Conservation (phyloP, 805 yeast species). For the Suhomyces prunicola region DNA sequence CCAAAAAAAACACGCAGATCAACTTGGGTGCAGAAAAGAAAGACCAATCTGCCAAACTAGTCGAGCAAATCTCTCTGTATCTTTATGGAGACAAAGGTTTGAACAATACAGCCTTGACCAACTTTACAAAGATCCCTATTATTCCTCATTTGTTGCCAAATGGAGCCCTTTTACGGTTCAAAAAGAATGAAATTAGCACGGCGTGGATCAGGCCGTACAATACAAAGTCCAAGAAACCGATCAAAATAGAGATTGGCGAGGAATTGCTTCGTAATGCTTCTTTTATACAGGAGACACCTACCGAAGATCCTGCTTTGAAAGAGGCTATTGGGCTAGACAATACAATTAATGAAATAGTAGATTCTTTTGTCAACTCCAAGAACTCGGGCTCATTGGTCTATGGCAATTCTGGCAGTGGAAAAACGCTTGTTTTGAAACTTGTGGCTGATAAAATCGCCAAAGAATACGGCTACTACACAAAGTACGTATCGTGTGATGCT, state of each 20-base stretch:
- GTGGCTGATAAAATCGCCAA: conserved; percentile 35
- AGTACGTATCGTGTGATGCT: conserved; percentile 51
- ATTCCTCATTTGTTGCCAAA: conserved; percentile 46
- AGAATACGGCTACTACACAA: conserved; percentile 43
- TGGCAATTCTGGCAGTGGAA: conserved; percentile 84
- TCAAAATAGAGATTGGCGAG: conserved; percentile 48
- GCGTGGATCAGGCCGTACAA: conserved; percentile 42
- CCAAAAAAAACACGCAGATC: conserved; percentile 28
- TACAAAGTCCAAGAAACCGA: conserved; percentile 24
- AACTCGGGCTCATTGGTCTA: conserved; percentile 58
- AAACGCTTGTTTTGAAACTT: conserved; percentile 51
- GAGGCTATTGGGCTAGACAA: conserved; percentile 58
- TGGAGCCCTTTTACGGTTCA: conserved; percentile 60
- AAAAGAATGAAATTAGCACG: conserved; percentile 38
- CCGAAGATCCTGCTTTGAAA: conserved; percentile 1
- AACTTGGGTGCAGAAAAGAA: conserved; percentile 30
- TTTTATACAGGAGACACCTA: conserved; percentile 21
- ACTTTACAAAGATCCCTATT: conserved; percentile 50
- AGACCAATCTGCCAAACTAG: conserved; percentile 17
- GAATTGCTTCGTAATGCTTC: conserved; percentile 46
- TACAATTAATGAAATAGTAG: conserved; percentile 36
- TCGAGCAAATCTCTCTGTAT: conserved; percentile 16
- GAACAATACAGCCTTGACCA: conserved; percentile 43
- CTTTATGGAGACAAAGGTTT: conserved; percentile 18
- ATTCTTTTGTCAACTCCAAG: conserved; percentile 40